Base-by-base conservation (phyloP, 805 yeast species). In the Wilhelminamyces savonicus region DNA sequence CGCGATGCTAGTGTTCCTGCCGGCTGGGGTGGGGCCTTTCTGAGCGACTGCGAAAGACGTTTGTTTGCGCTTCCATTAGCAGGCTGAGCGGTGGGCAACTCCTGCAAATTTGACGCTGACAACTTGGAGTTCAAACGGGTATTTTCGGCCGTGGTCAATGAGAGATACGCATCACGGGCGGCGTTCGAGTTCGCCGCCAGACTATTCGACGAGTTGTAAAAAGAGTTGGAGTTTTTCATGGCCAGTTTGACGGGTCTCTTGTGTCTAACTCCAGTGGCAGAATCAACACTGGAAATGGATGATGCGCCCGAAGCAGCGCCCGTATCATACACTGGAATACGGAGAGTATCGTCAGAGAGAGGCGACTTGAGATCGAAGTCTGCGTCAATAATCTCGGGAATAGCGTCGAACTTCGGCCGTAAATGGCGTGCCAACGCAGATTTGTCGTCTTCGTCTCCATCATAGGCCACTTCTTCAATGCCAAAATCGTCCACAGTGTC, bases 121-220 rank as follows among this genome's bases (percentile, higher is more conserved):
- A 75, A 50, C 36, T 71, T 69, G 2, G 90, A 81, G 54, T 82
- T 82, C 33, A 80, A 48, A 35, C 87, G 66, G 0, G 92, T 82
- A 50, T 82, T 82, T 46, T 82, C 87, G 1, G 88, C 88, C 0
- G 92, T 82, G 1, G 88, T 69, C 31, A 79, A 54, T 0, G 84
- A 76, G 25, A 80, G 47, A 43, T 80, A 80, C 0, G 83, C 86
- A 35, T 69, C 71, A 16, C 71, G 71, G 0, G 84, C 83, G 2
- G 81, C 64, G 35, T 50, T 59, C 16, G 22, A 7, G 13, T 4
- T 61, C 13, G 31, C 21, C 21, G 34, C 16, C 15, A 24, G 11
- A 12, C 30, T 26, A 21, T 33, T 34, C 12, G 27, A 21, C 4
- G 43, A 24, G 18, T 37, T 39, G 25, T 44, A 46, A 22, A 46